Base-by-base conservation (phyloP, 2,329 filamentous ascomycete genomes). In the Tolypocladium amazonense region DNA sequence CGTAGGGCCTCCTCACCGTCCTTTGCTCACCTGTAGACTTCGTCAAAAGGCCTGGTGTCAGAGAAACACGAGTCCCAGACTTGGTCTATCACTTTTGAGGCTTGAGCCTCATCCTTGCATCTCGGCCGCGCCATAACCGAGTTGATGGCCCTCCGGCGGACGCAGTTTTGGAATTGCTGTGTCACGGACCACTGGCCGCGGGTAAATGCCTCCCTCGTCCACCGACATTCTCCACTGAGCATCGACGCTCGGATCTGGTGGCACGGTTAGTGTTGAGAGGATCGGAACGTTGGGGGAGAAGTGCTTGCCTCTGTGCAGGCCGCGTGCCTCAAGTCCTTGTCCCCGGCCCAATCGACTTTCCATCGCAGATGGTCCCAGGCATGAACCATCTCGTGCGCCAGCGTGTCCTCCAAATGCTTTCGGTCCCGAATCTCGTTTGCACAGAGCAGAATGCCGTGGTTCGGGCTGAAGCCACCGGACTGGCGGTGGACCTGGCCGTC, bases 1-100 rank as follows among this genome's bases (percentile, higher is more conserved):
- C 39, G 60, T 63, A 65, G 69, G n/a, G 63, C 60, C 58, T 27
- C 6, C 35, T 58, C 33, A 33, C 58, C 33, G 41, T 58, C 45
- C 45, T 35, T 27, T 43, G 43, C 55, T 77, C 73, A 93, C 72
- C 90, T 87, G 73, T 96, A 99, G 58, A 99, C 92, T 72, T 97
- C 93, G 73, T 97, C 92, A 75, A 99, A 99, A 2, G 94, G 94
- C 69, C 94, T 81, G 4, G 93, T 97, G 75, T 99, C 94, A 57
- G 84, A 79, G 72, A 96, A 99, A 74, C 94, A 99, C 68, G 92
- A 97, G 66, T 96, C 92, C 91, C 93, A 99, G n/a, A 99, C 94
- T 74, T 96, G 88, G 74, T 97, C 94, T 60, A 99, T 91, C 33
- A 95, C 87, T 76, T 89, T 90, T 57, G 85, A 83, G 4, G 94